These are phyloP conservation scores for Aethionema arabicum DNA, from an alignment of 345 rosid genomes.

Conservation along the genomic window DNA sequence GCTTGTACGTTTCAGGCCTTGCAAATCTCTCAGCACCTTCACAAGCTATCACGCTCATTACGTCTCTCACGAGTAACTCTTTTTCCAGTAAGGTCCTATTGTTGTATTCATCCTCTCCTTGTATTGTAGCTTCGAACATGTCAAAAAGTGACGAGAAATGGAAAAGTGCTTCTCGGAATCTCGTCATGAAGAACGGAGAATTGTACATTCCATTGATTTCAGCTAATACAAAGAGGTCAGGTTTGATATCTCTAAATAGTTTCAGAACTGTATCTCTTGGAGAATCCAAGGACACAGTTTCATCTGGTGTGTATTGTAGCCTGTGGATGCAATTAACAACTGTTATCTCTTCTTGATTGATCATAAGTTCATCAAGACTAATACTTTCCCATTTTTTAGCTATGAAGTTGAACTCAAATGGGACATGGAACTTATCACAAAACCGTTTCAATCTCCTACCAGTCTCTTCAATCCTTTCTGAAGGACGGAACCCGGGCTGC, in stretches of 20 bases:
- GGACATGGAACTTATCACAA: conserved; percentile 56
- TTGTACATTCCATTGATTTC: conserved; percentile 58
- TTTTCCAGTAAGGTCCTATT: conserved; percentile 65
- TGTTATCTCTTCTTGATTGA: conserved; percentile 51
- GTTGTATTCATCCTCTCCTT: conserved; percentile 46
- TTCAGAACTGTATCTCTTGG: conserved; percentile 66
- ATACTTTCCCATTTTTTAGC: conserved; percentile 84
- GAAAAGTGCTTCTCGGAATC: conserved; percentile 73
- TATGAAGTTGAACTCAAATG: conserved; percentile 57
- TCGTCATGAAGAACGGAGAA: conserved; percentile 67
- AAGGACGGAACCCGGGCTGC: conserved; percentile 73
- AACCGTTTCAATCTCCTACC: conserved; percentile 57
- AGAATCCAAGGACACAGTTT: conserved; percentile 50
- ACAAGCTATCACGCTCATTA: conserved; percentile 60
- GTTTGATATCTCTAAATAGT: conserved; percentile 57
- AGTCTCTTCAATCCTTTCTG: conserved; percentile 72
- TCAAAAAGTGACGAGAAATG: conserved; percentile 70
- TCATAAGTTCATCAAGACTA: conserved; percentile 56
- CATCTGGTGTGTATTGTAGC: conserved; percentile 65
- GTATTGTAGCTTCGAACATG: conserved; percentile 56
- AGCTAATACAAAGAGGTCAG: conserved; percentile 67
- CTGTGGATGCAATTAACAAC: conserved; percentile 61
- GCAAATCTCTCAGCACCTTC: conserved; percentile 72
- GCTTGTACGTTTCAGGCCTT: conserved; percentile 81
- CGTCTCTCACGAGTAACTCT: conserved; percentile 60